Percentiles rank a stretch among this genome's conserved stretches.
These are phyloP conservation scores for Starmerella apis DNA, from an alignment of 805 yeast species.

Conservation along the genomic window DNA sequence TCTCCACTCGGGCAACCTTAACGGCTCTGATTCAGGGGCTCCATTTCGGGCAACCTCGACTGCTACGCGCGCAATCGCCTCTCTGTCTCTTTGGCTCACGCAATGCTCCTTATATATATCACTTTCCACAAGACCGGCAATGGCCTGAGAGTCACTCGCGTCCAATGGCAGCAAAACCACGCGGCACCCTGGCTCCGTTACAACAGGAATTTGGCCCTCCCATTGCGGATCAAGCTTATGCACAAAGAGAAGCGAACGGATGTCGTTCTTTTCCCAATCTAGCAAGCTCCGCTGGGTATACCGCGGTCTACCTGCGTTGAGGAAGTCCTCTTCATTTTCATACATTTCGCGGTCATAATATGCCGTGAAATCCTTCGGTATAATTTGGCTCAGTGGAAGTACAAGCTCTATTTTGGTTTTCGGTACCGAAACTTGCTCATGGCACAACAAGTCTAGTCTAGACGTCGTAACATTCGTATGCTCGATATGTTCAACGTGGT, in stretches of 20 bases:
- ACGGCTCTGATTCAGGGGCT: background rate
- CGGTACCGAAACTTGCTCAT: background rate
- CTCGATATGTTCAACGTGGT: background rate
- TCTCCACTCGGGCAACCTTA: background rate
- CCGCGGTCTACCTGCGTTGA: background rate
- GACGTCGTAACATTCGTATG: background rate
- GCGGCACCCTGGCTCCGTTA: background rate
- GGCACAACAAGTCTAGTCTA: background rate
- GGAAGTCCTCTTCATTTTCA: background rate
- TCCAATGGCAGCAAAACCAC: background rate
- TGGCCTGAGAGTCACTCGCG: background rate
- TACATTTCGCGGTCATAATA: background rate
- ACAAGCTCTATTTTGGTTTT: background rate
- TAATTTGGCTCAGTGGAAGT: background rate
- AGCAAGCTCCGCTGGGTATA: background rate
- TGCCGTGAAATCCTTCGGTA: background rate
- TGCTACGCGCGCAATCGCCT: slow-evolving; percentile 5
- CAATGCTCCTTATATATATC: slow-evolving; percentile 1
- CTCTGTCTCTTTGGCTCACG: background rate
- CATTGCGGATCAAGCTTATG: background rate
- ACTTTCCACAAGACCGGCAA: background rate
- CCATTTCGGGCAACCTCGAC: slow-evolving; percentile 2
- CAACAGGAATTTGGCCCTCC: background rate
- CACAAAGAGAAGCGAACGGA: slow-evolving; percentile 3
- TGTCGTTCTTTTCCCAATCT: slow-evolving; percentile 4